Base-by-base conservation (phyloP, 2,329 filamentous ascomycete genomes). In the Curvularia eragrostidis region DNA sequence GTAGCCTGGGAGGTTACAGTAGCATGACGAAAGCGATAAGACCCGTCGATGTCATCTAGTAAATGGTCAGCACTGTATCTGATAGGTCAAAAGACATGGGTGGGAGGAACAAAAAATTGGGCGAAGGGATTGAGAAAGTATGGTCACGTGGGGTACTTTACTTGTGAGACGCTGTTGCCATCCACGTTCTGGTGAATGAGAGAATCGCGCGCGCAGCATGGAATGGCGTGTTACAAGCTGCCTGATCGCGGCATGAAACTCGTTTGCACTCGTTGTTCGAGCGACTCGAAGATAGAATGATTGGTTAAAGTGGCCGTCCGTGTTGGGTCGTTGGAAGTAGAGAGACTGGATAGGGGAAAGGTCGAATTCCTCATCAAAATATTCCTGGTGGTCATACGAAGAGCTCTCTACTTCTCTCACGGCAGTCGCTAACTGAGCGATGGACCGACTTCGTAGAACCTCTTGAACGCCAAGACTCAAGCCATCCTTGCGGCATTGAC, bases 391-490 rank as follows among this genome's bases (percentile, higher is more conserved):
- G 23, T 69, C 52, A 15, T 68, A 61, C 8, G 63, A 56, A 7
- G 61, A 53, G 18, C 47, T 54, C 19, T 72, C 54, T 13, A 68
- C 52, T 3, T 62, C 59, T 41, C 69, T 68, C 10, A 71, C 64
- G 15, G 61, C 59, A 8, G 56, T 53, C 9, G 71, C 71, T 1
- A 78, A 61, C 42, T 75, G 70, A 2, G 46, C 63, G 34, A 83
- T 80, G 1, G 81, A 83, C 56, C 79, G 80, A 67, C 78, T 79
- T 15, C 77, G 79, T 30, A 83, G 69, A 3, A 83, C 76, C 23
- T 82, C 79, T 60, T 82, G 81, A 10, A 83, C 80, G 10, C 76
- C 80, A 23, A 83, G 67, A 12, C 77, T 75, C 56, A 83, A 71
- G 1, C 79, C 79, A 34, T 72, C 68, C 63, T 80, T 81, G 47